Percentiles rank a stretch among this genome's conserved stretches.
Evolutionary conservation across 1,139 yeast species (phyloP).

Genomic region (Candida tetrigidarum): DNA sequence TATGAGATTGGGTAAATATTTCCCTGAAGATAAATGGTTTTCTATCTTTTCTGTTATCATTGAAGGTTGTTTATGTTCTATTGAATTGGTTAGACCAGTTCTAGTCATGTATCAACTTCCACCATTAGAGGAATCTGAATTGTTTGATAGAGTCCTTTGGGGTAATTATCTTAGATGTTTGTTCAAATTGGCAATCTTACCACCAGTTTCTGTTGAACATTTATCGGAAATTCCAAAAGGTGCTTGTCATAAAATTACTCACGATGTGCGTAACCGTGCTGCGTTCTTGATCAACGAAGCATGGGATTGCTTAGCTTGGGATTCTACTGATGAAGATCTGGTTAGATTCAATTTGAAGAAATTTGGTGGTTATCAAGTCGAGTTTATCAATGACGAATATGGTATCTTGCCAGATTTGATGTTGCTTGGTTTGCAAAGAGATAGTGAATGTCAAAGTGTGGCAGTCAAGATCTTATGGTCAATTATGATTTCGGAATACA

Average conservation of each 20-base stretch:
- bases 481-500: conserved; percentile 67
- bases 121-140: conserved; percentile 48
- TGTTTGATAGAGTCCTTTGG: conserved; percentile 63
- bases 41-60: conserved; percentile 66
- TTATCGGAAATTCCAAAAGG: conserved; percentile 73
- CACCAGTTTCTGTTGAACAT: conserved; percentile 65
- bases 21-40: conserved; percentile 71
- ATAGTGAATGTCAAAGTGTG: conserved; percentile 61
- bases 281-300: conserved; percentile 59
- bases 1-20: conserved; percentile 60
- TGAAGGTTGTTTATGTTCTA: conserved; percentile 60
- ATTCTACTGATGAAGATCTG: conserved; percentile 60
- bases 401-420: conserved; percentile 68
- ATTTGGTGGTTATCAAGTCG: conserved; percentile 76
- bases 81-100: conserved; percentile 61
- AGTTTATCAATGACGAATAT: conserved; percentile 58
- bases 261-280: conserved; percentile 64
- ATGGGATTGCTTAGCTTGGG: conserved; percentile 81
- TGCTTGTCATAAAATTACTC: conserved; percentile 68
- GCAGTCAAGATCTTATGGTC: conserved; percentile 78
- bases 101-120: conserved; percentile 61
- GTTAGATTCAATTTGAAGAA: conserved; percentile 63
- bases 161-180: conserved; percentile 64
- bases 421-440: conserved; percentile 71
- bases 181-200: conserved; percentile 54